A percentile compares a stretch with the other conserved stretches of the same genome.
Conservation (phyloP, 2,329 filamentous ascomycete genomes). For the Alternaria incomplexa region DNA sequence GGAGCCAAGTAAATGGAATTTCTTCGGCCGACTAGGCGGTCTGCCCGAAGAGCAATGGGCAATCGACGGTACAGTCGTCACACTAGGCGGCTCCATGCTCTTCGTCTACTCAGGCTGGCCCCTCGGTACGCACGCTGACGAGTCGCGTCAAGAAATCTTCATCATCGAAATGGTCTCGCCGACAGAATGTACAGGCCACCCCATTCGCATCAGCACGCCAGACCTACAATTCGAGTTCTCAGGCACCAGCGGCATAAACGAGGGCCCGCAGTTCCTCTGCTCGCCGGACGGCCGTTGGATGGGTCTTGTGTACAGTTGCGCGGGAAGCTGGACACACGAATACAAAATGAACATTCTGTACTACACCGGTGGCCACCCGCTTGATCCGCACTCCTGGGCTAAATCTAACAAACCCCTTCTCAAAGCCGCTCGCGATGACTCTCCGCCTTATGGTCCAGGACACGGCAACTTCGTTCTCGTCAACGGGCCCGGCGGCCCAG, state of each 20-base stretch:
- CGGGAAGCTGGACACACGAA: conserved; percentile 55
- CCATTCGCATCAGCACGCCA: conserved; percentile 51
- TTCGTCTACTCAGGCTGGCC: conserved; percentile 58
- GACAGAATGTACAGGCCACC: conserved; percentile 41
- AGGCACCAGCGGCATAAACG: conserved; percentile 53
- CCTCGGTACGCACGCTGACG: conserved; percentile 39
- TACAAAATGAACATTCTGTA: conserved; percentile 57
- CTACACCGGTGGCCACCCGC: conserved; percentile 50
- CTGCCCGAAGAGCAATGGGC: conserved; percentile 55
- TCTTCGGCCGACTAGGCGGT: conserved; percentile 50
- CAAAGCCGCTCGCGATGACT: conserved; percentile 40
- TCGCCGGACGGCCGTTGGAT: conserved; percentile 48
- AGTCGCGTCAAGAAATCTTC: conserved; percentile 53
- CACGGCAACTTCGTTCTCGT: conserved; percentile 55
- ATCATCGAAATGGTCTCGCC: conserved; percentile 50
- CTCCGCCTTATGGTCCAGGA: conserved; percentile 54
- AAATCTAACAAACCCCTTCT: conserved; percentile 51
- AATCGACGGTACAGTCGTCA: conserved; percentile 56
- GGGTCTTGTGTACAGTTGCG: conserved; percentile 56
- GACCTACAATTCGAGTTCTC: conserved; percentile 50
- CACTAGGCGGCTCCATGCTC: conserved; percentile 46
- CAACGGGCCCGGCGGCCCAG: conserved; percentile 40
- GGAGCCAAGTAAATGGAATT: conserved; percentile 47
- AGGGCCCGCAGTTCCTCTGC: conserved; percentile 51
- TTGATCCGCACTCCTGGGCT: conserved; percentile 46